Evolutionary conservation across 805 yeast species (phyloP).

Genomic region (Citeromyces matritensis): DNA sequence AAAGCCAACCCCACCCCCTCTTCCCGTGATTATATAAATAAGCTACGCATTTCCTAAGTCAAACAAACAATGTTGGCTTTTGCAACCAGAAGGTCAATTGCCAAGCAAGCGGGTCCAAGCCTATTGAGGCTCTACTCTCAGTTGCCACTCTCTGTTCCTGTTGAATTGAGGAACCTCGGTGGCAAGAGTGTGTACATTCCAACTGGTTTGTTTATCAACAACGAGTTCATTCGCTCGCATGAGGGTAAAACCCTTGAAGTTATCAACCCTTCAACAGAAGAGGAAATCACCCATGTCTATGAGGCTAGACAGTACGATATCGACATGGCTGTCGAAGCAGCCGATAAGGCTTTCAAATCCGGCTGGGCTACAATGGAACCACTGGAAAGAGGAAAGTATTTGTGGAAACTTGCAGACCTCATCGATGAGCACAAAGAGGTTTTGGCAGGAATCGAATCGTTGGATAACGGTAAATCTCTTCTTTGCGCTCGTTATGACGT

Average conservation of each 20-base stretch:
- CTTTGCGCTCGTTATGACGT: constrained; percentile 42
- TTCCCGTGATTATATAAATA: too few species aligned
- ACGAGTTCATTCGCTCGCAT: constrained; percentile 41
- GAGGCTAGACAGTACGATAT: constrained; percentile 72
- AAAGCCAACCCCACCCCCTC: too few species aligned
- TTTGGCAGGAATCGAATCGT: constrained; percentile 40
- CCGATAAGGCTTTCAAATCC: constrained; percentile 57
- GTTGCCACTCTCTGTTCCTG: constrained; percentile 25
- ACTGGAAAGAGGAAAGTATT: constrained; percentile 24
- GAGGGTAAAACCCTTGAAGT: constrained; percentile 48
- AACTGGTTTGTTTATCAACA: constrained; percentile 51
- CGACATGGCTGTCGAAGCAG: constrained; percentile 77
- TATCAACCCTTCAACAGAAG: constrained; percentile 57
- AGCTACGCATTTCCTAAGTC: too few species aligned
- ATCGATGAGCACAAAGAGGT: constrained; percentile 31
- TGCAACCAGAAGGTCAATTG: too few species aligned
- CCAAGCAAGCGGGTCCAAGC: too few species aligned
- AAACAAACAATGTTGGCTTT: too few species aligned
- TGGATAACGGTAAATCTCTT: constrained; percentile 45
- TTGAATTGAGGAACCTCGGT: too few species aligned
- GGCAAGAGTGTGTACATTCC: constrained; percentile 36
- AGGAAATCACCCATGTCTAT: constrained; percentile 49
- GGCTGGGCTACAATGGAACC: constrained; percentile 35
- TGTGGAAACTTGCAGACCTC: constrained; percentile 33
- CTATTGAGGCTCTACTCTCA: constrained; percentile 9